Evolutionary conservation across 768 basidiomycete species (phyloP).

Genomic region (Mycena amicta): DNA sequence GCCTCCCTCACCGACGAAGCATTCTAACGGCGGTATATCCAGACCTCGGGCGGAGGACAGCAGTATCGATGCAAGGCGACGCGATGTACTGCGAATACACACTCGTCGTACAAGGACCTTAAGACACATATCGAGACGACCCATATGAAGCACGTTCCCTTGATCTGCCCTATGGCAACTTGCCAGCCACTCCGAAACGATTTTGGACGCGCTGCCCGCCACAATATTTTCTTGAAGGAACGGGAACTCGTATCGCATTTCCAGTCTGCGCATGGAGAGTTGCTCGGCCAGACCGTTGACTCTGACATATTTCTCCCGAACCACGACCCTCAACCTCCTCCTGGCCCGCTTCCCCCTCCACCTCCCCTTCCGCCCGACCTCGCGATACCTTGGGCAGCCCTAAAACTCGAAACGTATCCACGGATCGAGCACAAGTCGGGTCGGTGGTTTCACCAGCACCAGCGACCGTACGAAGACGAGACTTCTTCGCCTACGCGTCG

Average conservation of each 20-base stretch:
- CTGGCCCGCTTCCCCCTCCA: not conserved
- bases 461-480: too few species aligned
- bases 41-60: not conserved
- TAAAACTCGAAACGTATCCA: slow-evolving; percentile 1
- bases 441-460: too few species aligned
- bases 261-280: not conserved
- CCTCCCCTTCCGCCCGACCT: slow-evolving; percentile 9
- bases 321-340: slow-evolving; percentile 13
- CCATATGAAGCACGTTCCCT: slow-evolving; percentile 15
- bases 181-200: slow-evolving; percentile 3
- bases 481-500: not conserved
- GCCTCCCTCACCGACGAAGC: not conserved
- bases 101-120: not conserved
- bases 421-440: too few species aligned
- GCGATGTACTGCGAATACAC: slow-evolving; percentile 7
- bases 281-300: slow-evolving; percentile 10
- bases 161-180: slow-evolving; percentile 17
- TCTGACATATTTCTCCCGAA: slow-evolving; percentile 2
- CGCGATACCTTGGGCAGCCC: not conserved
- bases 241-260: slow-evolving; percentile 16
- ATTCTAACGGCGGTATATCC: too few species aligned
- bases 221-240: slow-evolving; percentile 10
- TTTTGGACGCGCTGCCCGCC: not conserved
- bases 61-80: not conserved
- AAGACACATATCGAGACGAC: slow-evolving; percentile 10